These are phyloP conservation scores for Penicillium brasilianum DNA, from an alignment of 2,329 filamentous ascomycete species.

Conservation along the genomic window DNA sequence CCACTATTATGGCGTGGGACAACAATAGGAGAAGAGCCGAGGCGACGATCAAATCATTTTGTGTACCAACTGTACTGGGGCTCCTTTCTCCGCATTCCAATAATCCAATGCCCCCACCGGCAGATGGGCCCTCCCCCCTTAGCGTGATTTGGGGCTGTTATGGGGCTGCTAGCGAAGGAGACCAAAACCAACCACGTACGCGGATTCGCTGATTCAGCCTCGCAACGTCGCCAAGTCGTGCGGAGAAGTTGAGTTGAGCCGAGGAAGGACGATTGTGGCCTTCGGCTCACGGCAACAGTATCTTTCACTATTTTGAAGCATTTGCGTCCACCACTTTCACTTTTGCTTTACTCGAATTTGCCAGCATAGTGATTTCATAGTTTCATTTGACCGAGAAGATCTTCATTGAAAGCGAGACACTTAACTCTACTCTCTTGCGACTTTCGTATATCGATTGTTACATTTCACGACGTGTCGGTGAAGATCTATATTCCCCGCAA, in stretches of 20 bases:
- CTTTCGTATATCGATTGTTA: background rate
- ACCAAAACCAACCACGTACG: background rate
- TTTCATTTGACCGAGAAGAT: background rate
- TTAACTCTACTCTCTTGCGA: background rate
- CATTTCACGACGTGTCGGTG: background rate
- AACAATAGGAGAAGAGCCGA: slow-evolving; percentile 3
- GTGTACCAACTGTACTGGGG: too few relatives aligned
- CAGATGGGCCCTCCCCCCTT: background rate
- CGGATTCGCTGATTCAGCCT: slow-evolving; percentile 10
- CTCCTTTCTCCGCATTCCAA: slow-evolving; percentile 6
- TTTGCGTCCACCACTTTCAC: background rate
- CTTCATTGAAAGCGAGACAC: background rate
- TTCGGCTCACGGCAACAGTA: slow-evolving; percentile 8
- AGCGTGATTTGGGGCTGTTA: background rate
- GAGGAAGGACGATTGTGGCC: background rate
- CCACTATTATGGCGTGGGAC: background rate
- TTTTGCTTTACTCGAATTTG: background rate
- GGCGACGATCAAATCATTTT: background rate
- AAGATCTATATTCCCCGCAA: background rate
- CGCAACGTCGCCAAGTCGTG: slow-evolving; percentile 1
- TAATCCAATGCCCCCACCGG: background rate
- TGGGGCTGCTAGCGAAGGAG: background rate
- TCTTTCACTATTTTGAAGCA: background rate
- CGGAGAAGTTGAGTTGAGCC: slow-evolving; percentile 9
- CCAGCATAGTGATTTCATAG: background rate